phyloP scores from a whole-genome alignment of 495 filamentous ascomycete species.

The Aspergillus cavernicola region DNA sequence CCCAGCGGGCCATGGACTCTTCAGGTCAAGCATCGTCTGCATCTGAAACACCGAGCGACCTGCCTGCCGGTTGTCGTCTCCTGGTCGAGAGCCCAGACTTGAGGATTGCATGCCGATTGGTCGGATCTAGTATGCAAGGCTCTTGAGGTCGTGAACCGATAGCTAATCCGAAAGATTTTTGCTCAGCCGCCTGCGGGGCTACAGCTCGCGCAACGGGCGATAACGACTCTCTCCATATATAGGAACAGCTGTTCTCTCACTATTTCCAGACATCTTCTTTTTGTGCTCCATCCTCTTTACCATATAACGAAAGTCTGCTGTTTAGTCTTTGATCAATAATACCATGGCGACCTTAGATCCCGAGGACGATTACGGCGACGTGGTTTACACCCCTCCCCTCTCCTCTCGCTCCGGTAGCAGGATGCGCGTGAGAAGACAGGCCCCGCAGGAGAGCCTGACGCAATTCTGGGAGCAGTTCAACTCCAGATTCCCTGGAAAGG shows the following conservation, averaged over 20 bases:
- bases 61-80: background rate
- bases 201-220: background rate
- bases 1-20: background rate
- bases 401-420: constrained; percentile 40
- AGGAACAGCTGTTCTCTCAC: background rate
- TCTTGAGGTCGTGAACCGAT: background rate
- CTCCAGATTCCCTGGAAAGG: constrained; percentile 56
- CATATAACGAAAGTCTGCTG: background rate
- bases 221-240: background rate
- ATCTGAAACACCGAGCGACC: constrained; percentile 11
- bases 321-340: background rate
- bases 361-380: constrained; percentile 32
- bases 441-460: constrained; percentile 68
- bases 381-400: constrained; percentile 24
- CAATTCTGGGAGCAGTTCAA: constrained; percentile 79
- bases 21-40: constrained; percentile 3
- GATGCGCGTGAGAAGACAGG: constrained; percentile 44
- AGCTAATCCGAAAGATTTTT: background rate
- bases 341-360: constrained; percentile 23
- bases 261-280: background rate
- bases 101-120: constrained; percentile 10
- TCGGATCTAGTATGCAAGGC: background rate
- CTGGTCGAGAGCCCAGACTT: background rate
- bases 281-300: background rate
- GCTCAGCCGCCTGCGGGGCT: constrained; percentile 11